Base-by-base conservation (phyloP, 179 eudicot genomes). In the Sideroxylon spinosum region DNA sequence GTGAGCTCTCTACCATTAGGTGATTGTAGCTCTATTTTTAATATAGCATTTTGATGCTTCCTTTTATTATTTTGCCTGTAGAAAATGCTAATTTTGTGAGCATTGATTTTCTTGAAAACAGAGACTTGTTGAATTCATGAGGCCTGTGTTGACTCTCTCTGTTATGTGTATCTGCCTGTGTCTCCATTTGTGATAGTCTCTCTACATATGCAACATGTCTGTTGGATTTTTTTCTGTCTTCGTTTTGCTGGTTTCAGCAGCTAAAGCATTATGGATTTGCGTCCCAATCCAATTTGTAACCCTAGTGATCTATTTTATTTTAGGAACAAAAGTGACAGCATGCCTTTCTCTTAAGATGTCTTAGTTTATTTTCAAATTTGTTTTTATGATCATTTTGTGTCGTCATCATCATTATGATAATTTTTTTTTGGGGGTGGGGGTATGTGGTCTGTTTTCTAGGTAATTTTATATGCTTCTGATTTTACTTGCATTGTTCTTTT, bases 1-100 rank as follows among this genome's bases (percentile, higher is more conserved):
- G 97, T 91, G 79, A 77, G 88, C 66, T 66, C 53, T 78, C 49
- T 20, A 71, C 57, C 6, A 59, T 26, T 22, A 56, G 2, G 28
- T 1, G 26, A 67, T 14, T 22, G 37, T 53, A 28, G 49, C 16
- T 56, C 10, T 50, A 48, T 69, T 69, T 56, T 61, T 26, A 32
- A 44, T 7, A n/a, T 22, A 9, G 7, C 22, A 48, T 9, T 44
- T 61, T 46, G 13, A 37, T 46, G 19, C 59, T 44, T 60, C n/a
- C 46, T 59, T 60, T 3, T 7, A 60, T 56, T 19, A 17, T 55
- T 56, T 37, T 32, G 56, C 57, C 57, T 59, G 14, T 17, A 50
- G 32, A n/a, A 50, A 14, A 22, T 71, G 26, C 50, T 57, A 20
- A 56, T 60, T 57, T 62, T 6, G 28, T 56, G 19, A 68, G 67